Evolutionary conservation across 2,329 filamentous ascomycete genomes (phyloP).

Genomic region (Ophiocordyceps australis): DNA sequence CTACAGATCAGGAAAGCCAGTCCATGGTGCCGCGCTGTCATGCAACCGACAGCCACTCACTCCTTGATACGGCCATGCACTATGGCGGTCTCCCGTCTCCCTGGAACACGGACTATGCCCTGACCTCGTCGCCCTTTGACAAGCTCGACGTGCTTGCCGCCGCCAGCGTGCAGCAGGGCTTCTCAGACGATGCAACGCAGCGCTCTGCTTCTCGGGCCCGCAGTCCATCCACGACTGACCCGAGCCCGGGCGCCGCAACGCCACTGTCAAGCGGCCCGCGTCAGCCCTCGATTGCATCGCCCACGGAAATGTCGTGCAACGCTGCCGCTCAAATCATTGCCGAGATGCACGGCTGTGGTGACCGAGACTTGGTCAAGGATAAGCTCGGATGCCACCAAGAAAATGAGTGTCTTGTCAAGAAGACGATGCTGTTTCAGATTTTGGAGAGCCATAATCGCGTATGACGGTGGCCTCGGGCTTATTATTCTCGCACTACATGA

Average conservation of each 20-base stretch:
- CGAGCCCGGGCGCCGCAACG: slow-evolving; percentile 6
- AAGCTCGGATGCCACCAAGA: slow-evolving; percentile 11
- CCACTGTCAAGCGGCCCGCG: slow-evolving; percentile 4
- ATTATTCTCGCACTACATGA: too few species aligned
- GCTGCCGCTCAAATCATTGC: slow-evolving; percentile 18
- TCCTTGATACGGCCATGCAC: too few species aligned
- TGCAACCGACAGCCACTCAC: too few species aligned
- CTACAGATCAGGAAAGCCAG: too few species aligned
- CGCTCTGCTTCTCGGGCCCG: slow-evolving; percentile 6
- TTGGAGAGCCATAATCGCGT: slow-evolving; percentile 8
- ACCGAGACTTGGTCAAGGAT: slow-evolving; percentile 8
- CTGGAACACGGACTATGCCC: too few species aligned
- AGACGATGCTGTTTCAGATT: slow-evolving; percentile 14
- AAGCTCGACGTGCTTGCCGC: slow-evolving; percentile 19
- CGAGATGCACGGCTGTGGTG: slow-evolving; percentile 16
- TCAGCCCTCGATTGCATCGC: slow-evolving; percentile 7
- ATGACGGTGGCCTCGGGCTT: not conserved
- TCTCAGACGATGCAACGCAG: slow-evolving; percentile 5
- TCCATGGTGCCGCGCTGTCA: too few species aligned
- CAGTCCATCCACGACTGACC: slow-evolving; percentile 6
- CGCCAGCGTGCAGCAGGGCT: slow-evolving; percentile 13
- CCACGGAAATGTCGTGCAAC: slow-evolving; percentile 15
- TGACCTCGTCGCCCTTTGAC: slow-evolving; percentile 9
- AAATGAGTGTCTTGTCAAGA: slow-evolving; percentile 13
- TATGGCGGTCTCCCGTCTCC: too few species aligned